Evolutionary conservation across 2,329 filamentous ascomycete genomes (phyloP).

Genomic region (Aphanoascus verrucosus): DNA sequence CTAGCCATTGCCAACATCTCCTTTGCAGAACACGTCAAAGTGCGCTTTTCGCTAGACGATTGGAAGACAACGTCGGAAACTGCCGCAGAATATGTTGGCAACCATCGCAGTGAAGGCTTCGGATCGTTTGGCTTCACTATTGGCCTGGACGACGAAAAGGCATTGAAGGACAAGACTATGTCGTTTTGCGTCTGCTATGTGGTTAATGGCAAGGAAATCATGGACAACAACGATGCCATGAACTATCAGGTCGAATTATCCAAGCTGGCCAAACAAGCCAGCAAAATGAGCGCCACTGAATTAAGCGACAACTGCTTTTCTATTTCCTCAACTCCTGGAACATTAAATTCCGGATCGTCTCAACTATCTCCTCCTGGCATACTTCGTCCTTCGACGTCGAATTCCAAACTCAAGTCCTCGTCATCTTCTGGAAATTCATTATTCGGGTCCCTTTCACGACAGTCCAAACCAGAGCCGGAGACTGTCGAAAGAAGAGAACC

Average conservation of each 20-base stretch:
- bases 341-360: background rate
- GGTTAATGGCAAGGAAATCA: conserved; percentile 5
- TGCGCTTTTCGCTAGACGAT: conserved; percentile 2
- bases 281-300: background rate
- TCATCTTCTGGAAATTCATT: background rate
- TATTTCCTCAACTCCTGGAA: background rate
- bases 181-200: conserved; percentile 9
- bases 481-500: background rate
- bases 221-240: conserved; percentile 1
- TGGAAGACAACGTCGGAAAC: conserved; percentile 8
- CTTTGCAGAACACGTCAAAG: conserved; percentile 5
- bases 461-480: background rate
- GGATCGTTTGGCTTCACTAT: conserved; percentile 8
- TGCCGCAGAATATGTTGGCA: conserved; percentile 8
- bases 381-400: background rate
- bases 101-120: conserved; percentile 3
- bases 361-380: conserved; percentile 2
- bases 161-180: conserved; percentile 5
- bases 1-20: conserved; percentile 7
- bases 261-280: background rate
- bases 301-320: no score
- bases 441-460: conserved; percentile 5
- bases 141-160: background rate
- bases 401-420: background rate
- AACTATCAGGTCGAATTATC: conserved; percentile 7